Evolutionary conservation across 495 filamentous ascomycete species (phyloP), one percentile per base, ranked within the genome.

Genomic region (Ascobolus immersus): DNA sequence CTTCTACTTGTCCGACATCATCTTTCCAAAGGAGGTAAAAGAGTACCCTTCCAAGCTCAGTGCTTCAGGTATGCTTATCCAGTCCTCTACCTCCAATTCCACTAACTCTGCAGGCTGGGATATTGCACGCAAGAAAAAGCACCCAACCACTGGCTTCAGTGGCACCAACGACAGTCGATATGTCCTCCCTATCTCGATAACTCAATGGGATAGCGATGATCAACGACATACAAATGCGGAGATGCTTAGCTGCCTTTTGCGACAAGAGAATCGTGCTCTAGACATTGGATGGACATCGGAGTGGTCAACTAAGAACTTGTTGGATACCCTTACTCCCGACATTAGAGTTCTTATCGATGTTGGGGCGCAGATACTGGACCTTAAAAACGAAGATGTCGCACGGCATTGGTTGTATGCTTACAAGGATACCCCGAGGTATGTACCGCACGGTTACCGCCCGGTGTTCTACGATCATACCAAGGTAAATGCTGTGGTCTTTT

Each of bases 51-150:
- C 58, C 1, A 82, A 74, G 43, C 52, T 80, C 1, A 69, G 67
- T 0, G 57, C 68, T 0, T 78, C 73, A n/a, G n/a, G n/a, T n/a
- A n/a, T n/a, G n/a, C n/a, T n/a, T n/a, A n/a, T n/a, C n/a, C n/a
- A n/a, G n/a, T n/a, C n/a, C n/a, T n/a, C n/a, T n/a, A n/a, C n/a
- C n/a, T 48, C 52, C 15, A 49, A 53, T 10, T 60, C 57, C 10
- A 53, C 49, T 2, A n/a, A n/a, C n/a, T n/a, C n/a, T n/a, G n/a
- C n/a, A 0, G 73, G 68, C 0, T 80, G 73, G 69, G 74, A 80
- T 45, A 55, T 76, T 26, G 63, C 42, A 1, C 53, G 57, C 36
- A 34, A 37, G 3, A 66, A 60, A 39, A 31, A 12, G 0, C 51
- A 65, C 18, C 56, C 60, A 0, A 66, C 64, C 0, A 70, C 64